Evolutionary conservation across 345 rosid genomes (phyloP).

Genomic region (Acer negundo): DNA sequence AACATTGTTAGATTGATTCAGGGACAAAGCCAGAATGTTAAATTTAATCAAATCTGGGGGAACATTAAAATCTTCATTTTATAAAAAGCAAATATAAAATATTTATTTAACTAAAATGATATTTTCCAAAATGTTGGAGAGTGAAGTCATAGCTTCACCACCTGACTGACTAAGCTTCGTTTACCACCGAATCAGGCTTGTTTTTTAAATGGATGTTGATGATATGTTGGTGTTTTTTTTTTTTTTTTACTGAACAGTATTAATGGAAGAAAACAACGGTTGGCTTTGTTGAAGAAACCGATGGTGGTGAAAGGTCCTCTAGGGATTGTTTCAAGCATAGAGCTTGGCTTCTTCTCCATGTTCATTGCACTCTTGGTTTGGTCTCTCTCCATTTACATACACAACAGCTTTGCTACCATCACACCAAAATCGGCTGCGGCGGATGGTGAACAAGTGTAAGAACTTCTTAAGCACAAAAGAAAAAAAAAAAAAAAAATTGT

Average conservation of each 20-base stretch:
- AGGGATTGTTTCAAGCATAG: conserved; percentile 73
- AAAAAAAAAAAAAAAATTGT: no score
- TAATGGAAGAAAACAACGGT: conserved; percentile 4
- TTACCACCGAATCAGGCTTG: no score
- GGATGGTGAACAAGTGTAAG: conserved; percentile 51
- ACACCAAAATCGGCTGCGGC: conserved; percentile 42
- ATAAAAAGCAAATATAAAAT: no score
- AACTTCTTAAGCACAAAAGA: neutral
- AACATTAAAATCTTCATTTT: no score
- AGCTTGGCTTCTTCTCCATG: conserved; percentile 64
- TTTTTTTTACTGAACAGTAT: conserved; percentile 12
- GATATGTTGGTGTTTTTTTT: neutral
- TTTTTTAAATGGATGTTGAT: neutral
- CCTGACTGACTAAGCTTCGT: no score
- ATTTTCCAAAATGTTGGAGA: no score
- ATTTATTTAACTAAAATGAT: no score
- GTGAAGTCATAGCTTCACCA: no score
- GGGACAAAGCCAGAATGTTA: no score
- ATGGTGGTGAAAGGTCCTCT: conserved; percentile 76
- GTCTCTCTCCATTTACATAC: conserved; percentile 52
- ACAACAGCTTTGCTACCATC: conserved; percentile 38
- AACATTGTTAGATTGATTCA: no score
- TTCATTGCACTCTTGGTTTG: conserved; percentile 68
- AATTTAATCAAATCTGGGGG: no score
- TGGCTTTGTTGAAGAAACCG: conserved; percentile 48